Percentiles rank a stretch among this genome's conserved stretches.
Evolutionary conservation across 1,139 yeast genomes (phyloP).

Genomic region (Lodderomyces jiufengensis): DNA sequence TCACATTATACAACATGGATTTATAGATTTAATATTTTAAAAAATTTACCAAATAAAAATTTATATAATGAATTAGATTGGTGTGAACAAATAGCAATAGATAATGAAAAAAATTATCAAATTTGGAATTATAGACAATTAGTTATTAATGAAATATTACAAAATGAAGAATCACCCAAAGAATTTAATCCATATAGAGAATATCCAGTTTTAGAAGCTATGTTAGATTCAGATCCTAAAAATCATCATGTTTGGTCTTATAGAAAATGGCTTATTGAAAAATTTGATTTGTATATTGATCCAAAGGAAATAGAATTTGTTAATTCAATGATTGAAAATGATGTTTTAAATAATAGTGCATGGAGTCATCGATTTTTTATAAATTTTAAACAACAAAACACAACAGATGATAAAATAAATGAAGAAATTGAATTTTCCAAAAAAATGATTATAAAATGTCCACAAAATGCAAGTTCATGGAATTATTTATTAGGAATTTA

Average conservation of each 20-base stretch:
- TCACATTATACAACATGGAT: constrained; percentile 94
- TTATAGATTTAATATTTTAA: constrained; percentile 62
- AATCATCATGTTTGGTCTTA: constrained; percentile 98
- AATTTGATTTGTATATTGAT: constrained; percentile 44
- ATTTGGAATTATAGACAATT: constrained; percentile 90
- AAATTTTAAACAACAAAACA: constrained; percentile 24
- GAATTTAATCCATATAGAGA: constrained; percentile 53
- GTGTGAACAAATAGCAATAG: constrained; percentile 73
- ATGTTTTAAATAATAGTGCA: constrained; percentile 86
- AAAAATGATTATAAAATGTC: constrained; percentile 50
- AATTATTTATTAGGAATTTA: constrained; percentile 67
- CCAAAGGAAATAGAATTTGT: constrained; percentile 53
- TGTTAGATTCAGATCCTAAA: constrained; percentile 76
- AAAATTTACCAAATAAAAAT: constrained; percentile 30
- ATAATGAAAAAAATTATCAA: constrained; percentile 87
- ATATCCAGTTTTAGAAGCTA: constrained; percentile 55
- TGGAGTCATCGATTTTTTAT: constrained; percentile 86
- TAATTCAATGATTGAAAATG: constrained; percentile 49
- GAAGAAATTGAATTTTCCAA: constrained; percentile 40
- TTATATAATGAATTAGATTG: constrained; percentile 59
- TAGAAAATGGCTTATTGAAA: constrained; percentile 70
- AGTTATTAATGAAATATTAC: constrained; percentile 35
- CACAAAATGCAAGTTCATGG: constrained; percentile 90
- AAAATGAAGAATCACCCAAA: constrained; percentile 8
- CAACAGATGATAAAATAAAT: constrained; percentile 18